Evolutionary conservation across 108 stramenopile genomes (phyloP).

Genomic region (Conticribra weissflogii): DNA sequence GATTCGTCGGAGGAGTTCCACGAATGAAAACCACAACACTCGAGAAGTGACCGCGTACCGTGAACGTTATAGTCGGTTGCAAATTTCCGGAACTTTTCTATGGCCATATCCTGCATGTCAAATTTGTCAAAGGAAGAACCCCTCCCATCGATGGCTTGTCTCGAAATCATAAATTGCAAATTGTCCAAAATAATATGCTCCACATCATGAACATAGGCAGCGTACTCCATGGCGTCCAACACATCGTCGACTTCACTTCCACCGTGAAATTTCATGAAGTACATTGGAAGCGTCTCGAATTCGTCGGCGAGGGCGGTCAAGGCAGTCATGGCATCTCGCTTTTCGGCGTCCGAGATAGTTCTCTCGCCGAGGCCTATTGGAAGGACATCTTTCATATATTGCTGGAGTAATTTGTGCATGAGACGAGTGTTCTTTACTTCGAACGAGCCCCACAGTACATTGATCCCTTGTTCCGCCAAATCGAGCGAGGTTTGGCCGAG

Average conservation of each 20-base stretch:
- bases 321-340: constrained; percentile 40
- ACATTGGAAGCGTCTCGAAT: constrained; percentile 88
- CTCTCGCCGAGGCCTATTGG: constrained; percentile 54
- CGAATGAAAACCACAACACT: not conserved
- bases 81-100: constrained; percentile 97
- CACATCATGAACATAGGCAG: constrained; percentile 91
- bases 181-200: constrained; percentile 96
- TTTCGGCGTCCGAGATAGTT: constrained; percentile 25
- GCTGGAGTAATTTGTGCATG: constrained; percentile 92
- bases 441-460: constrained; percentile 96
- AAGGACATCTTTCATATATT: constrained; percentile 76
- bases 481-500: constrained; percentile 92
- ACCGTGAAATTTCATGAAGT: constrained; percentile 96
- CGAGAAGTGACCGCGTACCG: constrained; percentile 7
- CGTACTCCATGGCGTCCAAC: constrained; percentile 97
- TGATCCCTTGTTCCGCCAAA: constrained; percentile 89
- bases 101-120: constrained; percentile 92
- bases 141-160: constrained; percentile 42
- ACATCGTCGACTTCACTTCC: constrained; percentile 93
- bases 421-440: constrained; percentile 95
- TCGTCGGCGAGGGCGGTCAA: constrained; percentile 78
- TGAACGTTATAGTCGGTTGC: constrained; percentile 96
- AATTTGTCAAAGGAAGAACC: constrained; percentile 76
- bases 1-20: not conserved
- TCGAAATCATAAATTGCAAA: constrained; percentile 98